Conservation (phyloP, 73 alveolate species). For the Paramecium octaurelia region DNA sequence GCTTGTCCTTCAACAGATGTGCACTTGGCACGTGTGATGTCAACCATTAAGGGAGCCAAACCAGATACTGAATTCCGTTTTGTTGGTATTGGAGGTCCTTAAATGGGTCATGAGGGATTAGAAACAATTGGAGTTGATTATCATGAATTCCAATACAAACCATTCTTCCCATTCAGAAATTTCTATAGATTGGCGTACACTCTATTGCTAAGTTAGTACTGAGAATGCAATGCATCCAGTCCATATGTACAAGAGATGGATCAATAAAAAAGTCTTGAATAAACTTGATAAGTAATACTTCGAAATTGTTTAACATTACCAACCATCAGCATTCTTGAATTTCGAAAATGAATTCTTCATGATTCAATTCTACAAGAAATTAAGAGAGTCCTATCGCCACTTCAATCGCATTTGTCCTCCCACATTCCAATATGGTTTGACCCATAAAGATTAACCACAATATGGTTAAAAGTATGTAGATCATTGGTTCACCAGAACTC, state of each 20-base stretch:
- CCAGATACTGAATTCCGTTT: slow-evolving; percentile 49
- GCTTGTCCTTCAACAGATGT: slow-evolving; percentile 50
- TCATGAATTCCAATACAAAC: slow-evolving; percentile 41
- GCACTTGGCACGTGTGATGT: slow-evolving; percentile 20
- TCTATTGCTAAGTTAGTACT: not conserved
- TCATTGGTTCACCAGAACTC: slow-evolving; percentile 52
- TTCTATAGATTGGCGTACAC: slow-evolving; percentile 45
- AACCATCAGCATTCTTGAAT: slow-evolving; percentile 53
- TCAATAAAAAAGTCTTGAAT: slow-evolving; percentile 49
- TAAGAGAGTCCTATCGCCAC: slow-evolving; percentile 37
- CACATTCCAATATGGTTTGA: slow-evolving; percentile 54
- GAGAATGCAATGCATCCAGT: slow-evolving; percentile 54
- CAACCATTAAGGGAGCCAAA: not conserved
- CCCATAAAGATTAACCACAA: slow-evolving; percentile 24
- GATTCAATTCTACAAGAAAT: slow-evolving; percentile 43
- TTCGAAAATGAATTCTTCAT: slow-evolving; percentile 62
- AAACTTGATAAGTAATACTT: slow-evolving; percentile 31
- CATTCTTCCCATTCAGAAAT: slow-evolving; percentile 59
- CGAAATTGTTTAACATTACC: slow-evolving; percentile 28
- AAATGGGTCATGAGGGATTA: slow-evolving; percentile 57
- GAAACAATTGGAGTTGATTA: slow-evolving; percentile 45
- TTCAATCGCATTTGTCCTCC: slow-evolving; percentile 59
- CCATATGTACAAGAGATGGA: slow-evolving; percentile 46
- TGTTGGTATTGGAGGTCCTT: slow-evolving; percentile 61
- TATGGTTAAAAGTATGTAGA: slow-evolving; percentile 42